Conservation (phyloP, 1,139 yeast genomes). For the Yamadazyma jaroonii region DNA sequence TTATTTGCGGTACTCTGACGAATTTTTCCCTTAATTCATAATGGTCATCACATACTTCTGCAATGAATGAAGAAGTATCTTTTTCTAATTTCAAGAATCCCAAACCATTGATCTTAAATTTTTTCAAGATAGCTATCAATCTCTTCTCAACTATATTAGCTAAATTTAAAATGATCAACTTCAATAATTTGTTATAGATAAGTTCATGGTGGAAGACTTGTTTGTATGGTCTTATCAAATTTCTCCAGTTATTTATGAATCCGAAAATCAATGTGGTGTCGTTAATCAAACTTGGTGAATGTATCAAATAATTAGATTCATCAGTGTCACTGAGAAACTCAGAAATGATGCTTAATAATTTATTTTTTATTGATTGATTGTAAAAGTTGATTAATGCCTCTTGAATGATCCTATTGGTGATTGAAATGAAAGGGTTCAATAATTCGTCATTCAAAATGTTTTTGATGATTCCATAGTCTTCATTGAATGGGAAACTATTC, state of each 20-base stretch:
- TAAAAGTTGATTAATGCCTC: conserved; percentile 57
- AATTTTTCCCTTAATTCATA: conserved; percentile 78
- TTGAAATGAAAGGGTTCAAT: conserved; percentile 37
- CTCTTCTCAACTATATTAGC: conserved; percentile 61
- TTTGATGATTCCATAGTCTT: conserved; percentile 44
- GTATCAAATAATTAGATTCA: conserved; percentile 35
- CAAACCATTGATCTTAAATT: conserved; percentile 62
- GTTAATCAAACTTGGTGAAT: conserved; percentile 27
- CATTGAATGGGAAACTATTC: conserved; percentile 54
- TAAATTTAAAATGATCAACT: conserved; percentile 50
- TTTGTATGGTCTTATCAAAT: conserved; percentile 61
- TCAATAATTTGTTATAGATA: conserved; percentile 47
- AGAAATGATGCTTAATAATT: conserved; percentile 44
- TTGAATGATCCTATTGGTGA: conserved; percentile 45
- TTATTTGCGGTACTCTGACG: conserved; percentile 77
- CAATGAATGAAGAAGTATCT: conserved; percentile 72
- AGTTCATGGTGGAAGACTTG: conserved; percentile 51
- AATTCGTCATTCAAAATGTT: conserved; percentile 37
- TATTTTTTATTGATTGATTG: conserved; percentile 54
- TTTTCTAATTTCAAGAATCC: conserved; percentile 85
- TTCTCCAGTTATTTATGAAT: conserved; percentile 64
- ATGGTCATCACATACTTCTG: conserved; percentile 57
- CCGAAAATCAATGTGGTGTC: conserved; percentile 33
- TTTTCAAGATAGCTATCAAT: conserved; percentile 61
- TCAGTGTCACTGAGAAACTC: conserved; percentile 56